Percentiles rank a stretch among this genome's conserved stretches.
phyloP scores from a whole-genome alignment of 192 early-diverging fungal species.

The Coemansia sp. region DNA sequence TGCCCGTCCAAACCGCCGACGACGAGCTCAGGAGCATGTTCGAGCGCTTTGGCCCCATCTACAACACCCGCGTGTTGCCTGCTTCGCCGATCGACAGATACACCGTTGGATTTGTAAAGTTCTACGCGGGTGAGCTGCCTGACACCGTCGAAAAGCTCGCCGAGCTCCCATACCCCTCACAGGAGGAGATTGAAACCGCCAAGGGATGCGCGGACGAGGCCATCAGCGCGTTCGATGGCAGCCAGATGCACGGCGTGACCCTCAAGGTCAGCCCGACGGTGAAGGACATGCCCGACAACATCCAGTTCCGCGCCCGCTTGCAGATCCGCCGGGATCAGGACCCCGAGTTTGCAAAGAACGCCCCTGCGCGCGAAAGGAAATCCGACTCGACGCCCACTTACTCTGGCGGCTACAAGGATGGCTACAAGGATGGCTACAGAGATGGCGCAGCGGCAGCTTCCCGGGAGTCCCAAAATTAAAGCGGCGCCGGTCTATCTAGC shows the following conservation, averaged over 20 bases:
- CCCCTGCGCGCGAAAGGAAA: no score
- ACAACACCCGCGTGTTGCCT: constrained; percentile 12
- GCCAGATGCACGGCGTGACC: constrained; percentile 1
- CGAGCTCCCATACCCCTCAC: constrained; percentile 14
- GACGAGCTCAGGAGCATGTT: constrained; percentile 10
- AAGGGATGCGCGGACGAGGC: constrained; percentile 4
- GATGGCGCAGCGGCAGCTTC: constrained; percentile 20
- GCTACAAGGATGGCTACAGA: constrained; percentile 37
- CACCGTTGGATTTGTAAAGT: constrained; percentile 33
- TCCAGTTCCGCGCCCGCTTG: constrained; percentile 35
- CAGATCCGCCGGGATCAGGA: constrained; percentile 14
- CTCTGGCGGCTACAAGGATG: constrained; percentile 10
- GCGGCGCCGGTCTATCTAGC: not conserved
- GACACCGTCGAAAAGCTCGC: constrained; percentile 28
- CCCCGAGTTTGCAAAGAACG: not conserved
- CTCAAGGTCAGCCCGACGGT: constrained; percentile 3
- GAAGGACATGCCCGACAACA: constrained; percentile 32
- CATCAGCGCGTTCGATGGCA: constrained; percentile 13
- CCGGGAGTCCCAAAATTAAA: no score
- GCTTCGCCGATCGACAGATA: not conserved
- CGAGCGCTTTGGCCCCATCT: constrained; percentile 26
- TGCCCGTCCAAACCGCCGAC: constrained; percentile 13
- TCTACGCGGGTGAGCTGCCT: constrained; percentile 32
- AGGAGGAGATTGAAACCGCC: constrained; percentile 19
- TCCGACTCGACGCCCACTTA: not conserved